Percentiles rank a stretch among this genome's conserved stretches.
Conservation (phyloP, 371 early-diverging fungal species). For the Mucor plumbeus region DNA sequence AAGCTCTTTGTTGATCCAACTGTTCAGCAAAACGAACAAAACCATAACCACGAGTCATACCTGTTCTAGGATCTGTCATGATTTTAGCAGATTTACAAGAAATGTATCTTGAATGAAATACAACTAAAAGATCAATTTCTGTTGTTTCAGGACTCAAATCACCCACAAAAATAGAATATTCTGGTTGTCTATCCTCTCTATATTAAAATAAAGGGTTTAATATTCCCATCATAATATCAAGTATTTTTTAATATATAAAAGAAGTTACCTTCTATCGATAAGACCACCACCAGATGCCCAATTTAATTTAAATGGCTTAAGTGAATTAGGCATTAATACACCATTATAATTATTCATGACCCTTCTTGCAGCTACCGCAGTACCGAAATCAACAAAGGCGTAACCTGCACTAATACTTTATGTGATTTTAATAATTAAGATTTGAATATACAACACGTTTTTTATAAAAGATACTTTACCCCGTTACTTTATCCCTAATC, state of each 20-base stretch:
- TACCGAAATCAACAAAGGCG: conserved; percentile 74
- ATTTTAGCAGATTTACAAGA: conserved; percentile 82
- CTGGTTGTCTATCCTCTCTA: conserved; percentile 56
- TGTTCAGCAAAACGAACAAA: conserved; percentile 78
- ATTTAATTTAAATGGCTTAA: conserved; percentile 81
- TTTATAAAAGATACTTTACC: conserved; percentile 44
- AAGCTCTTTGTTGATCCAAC: conserved; percentile 71
- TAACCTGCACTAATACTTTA: conserved; percentile 63
- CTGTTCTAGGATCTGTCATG: conserved; percentile 73
- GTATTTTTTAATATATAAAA: not conserved
- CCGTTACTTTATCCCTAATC: conserved; percentile 80
- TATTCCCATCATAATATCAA: not conserved
- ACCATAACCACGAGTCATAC: conserved; percentile 77
- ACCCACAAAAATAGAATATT: conserved; percentile 84
- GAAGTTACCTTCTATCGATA: conserved; percentile 41
- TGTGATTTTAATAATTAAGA: not conserved
- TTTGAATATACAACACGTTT: not conserved
- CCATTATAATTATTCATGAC: conserved; percentile 73
- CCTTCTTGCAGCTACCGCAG: conserved; percentile 62
- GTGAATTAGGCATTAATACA: conserved; percentile 73
- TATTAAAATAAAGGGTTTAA: not conserved
- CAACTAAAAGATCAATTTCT: conserved; percentile 59
- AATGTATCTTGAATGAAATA: conserved; percentile 61
- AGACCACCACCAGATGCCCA: conserved; percentile 82
- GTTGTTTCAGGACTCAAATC: conserved; percentile 76